Percentiles rank a stretch among this genome's conserved stretches.
Conservation (phyloP, 805 yeast genomes). For the Wickerhamiella nectarea region DNA sequence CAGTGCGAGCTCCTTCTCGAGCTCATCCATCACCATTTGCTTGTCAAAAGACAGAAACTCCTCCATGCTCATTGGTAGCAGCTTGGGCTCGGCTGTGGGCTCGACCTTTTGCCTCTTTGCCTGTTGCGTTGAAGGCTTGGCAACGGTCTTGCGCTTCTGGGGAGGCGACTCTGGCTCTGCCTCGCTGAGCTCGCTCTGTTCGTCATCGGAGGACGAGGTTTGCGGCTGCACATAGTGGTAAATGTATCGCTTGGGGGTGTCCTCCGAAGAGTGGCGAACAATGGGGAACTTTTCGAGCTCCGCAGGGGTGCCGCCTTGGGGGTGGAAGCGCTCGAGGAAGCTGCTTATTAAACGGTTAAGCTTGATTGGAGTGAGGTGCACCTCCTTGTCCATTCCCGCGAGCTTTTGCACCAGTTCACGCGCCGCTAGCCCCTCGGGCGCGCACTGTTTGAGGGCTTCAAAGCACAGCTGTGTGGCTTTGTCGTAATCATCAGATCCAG, state of each 20-base stretch:
- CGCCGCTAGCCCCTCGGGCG: constrained; percentile 23
- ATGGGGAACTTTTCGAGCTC: constrained; percentile 21
- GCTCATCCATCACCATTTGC: background rate
- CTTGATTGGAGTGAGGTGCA: constrained; percentile 17
- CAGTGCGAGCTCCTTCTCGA: background rate
- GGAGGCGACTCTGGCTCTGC: background rate
- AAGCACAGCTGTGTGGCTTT: constrained; percentile 14
- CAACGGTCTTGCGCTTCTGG: no score
- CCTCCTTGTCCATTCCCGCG: background rate
- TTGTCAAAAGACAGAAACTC: background rate
- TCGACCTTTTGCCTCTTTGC: background rate
- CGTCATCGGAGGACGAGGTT: no score
- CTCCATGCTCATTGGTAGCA: background rate
- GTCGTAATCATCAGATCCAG: no score
- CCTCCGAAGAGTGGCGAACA: constrained; percentile 19
- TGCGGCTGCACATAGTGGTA: constrained; percentile 19
- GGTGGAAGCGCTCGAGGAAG: constrained; percentile 18
- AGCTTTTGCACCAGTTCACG: constrained; percentile 22
- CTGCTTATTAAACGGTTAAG: constrained; percentile 9
- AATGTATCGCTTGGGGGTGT: constrained; percentile 22
- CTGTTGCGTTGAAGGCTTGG: no score
- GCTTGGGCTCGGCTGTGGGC: no score
- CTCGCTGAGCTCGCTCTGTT: background rate
- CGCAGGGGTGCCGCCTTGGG: constrained; percentile 6
- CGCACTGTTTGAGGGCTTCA: constrained; percentile 14